Conservation (phyloP, 345 rosid genomes). For the Cardamine occulta region DNA sequence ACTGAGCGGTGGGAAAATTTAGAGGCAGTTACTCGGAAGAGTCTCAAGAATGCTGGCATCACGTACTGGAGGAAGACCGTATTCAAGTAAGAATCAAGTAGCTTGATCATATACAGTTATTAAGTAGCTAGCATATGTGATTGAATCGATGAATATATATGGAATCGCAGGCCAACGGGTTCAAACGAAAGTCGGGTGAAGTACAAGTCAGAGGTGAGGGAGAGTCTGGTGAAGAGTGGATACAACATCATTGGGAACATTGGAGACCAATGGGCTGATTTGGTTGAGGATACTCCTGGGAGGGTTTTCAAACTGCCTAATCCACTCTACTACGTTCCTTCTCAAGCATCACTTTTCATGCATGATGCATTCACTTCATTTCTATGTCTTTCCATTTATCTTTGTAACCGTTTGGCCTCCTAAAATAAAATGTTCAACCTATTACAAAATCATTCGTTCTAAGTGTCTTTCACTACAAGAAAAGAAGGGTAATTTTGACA, state of each 20-base stretch:
- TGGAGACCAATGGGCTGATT: constrained; percentile 67
- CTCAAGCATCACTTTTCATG: neutral
- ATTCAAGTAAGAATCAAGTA: constrained; percentile 41
- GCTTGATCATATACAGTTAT: neutral
- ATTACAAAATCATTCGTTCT: neutral
- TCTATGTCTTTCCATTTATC: neutral
- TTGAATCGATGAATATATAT: neutral
- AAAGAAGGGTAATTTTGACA: no score
- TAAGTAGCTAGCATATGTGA: neutral
- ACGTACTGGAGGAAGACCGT: constrained; percentile 48
- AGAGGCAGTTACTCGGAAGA: constrained; percentile 30
- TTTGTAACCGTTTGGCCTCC: neutral
- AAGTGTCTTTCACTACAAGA: neutral
- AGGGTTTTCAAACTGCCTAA: constrained; percentile 61
- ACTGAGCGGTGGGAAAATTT: constrained; percentile 40
- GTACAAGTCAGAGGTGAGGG: constrained; percentile 48
- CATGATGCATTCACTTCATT: neutral
- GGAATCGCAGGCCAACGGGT: constrained; percentile 24
- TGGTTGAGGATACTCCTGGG: constrained; percentile 44
- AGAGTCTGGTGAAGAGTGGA: constrained; percentile 42
- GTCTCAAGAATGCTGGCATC: constrained; percentile 49
- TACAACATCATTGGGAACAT: constrained; percentile 58
- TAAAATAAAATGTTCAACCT: neutral
- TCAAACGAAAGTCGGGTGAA: neutral
- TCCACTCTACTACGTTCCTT: constrained; percentile 53